These are phyloP conservation scores for Apiospora arundinis DNA, from an alignment of 2,329 filamentous ascomycete genomes.

Conservation along the genomic window DNA sequence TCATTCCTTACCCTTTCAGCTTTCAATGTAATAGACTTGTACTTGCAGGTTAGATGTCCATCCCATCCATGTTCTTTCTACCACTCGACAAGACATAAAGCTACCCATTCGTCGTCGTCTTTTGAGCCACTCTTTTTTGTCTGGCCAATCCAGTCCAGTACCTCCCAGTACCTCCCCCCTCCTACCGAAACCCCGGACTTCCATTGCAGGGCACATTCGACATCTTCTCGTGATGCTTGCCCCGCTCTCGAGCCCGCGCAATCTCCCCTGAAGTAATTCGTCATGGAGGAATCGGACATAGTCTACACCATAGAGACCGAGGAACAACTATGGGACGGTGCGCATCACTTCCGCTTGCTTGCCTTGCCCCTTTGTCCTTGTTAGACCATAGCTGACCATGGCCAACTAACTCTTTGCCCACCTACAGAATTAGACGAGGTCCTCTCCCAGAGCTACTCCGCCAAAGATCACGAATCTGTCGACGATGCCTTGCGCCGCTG, in stretches of 20 bases:
- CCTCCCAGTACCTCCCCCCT: too few relatives aligned
- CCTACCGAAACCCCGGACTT: conserved; percentile 12
- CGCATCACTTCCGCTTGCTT: conserved; percentile 42
- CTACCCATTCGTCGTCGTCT: not conserved
- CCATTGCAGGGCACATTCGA: not conserved
- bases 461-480: conserved; percentile 63
- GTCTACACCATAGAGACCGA: conserved; percentile 76
- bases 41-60: not conserved
- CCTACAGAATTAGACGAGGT: conserved; percentile 35
- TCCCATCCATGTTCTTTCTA: not conserved
- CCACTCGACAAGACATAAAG: not conserved
- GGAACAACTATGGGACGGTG: conserved; percentile 90
- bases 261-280: conserved; percentile 30
- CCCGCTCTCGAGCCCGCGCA: conserved; percentile 1
- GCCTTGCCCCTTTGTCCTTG: not conserved
- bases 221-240: conserved; percentile 10
- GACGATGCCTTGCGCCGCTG: conserved; percentile 88
- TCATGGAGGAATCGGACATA: conserved; percentile 70
- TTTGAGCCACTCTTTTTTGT: conserved; percentile 12
- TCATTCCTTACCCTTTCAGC: not conserved
- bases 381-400: not conserved
- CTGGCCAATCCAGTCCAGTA: not conserved
- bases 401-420: conserved; percentile 2
- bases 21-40: not conserved
- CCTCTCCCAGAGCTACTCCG: conserved; percentile 51